Conservation (phyloP, 2,329 filamentous ascomycete genomes). For the Bisporella sp. region DNA sequence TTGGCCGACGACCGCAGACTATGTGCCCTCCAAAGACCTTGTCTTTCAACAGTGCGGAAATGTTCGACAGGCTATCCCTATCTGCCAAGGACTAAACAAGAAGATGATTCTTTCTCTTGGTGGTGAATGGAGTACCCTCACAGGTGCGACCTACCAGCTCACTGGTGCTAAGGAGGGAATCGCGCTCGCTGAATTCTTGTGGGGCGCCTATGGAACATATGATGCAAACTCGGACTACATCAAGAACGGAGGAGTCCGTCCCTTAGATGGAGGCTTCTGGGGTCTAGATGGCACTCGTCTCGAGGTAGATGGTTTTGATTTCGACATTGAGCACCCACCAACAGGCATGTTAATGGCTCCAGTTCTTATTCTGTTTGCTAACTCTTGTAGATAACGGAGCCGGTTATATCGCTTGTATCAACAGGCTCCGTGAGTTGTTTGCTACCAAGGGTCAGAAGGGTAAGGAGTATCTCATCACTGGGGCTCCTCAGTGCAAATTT, state of each 20-base stretch:
- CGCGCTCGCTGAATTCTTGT: conserved; percentile 31
- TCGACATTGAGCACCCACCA: conserved; percentile 24
- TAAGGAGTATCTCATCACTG: conserved; percentile 26
- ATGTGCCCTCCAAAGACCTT: conserved; percentile 25
- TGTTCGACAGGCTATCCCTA: conserved; percentile 31
- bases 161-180: conserved; percentile 30
- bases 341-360: conserved; percentile 9
- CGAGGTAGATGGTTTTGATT: conserved; percentile 28
- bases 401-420: conserved; percentile 24
- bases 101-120: conserved; percentile 36
- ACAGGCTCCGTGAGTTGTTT: conserved; percentile 21
- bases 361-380: conserved; percentile 1
- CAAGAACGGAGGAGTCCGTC: conserved; percentile 20
- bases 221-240: conserved; percentile 21
- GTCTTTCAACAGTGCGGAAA: conserved; percentile 29
- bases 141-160: conserved; percentile 27
- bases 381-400: conserved; percentile 14
- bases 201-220: conserved; percentile 34
- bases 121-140: conserved; percentile 14
- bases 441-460: conserved; percentile 5
- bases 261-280: conserved; percentile 17
- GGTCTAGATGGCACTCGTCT: conserved; percentile 12
- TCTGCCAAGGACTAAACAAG: conserved; percentile 32
- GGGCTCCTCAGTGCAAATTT: conserved; percentile 26
- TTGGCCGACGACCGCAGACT: conserved; percentile 12